These are phyloP conservation scores for Mytilinidion resinicola DNA, from an alignment of 495 filamentous ascomycete genomes.

Conservation along the genomic window DNA sequence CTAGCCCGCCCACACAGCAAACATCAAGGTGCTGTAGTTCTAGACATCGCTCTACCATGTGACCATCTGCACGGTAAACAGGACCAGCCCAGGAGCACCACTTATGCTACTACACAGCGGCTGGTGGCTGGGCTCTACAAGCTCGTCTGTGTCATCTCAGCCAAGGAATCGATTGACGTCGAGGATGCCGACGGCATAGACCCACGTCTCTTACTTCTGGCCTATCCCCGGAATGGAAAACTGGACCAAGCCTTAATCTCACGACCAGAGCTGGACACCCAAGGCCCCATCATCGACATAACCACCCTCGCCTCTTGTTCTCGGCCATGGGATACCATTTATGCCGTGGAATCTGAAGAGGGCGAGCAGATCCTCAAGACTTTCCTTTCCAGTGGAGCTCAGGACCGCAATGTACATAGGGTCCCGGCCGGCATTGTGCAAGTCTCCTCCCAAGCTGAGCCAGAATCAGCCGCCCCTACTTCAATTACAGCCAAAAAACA, in stretches of 20 bases:
- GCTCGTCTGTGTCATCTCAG: constrained; percentile 61
- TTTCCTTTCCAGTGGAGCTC: constrained; percentile 15
- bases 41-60: constrained; percentile 51
- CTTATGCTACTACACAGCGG: constrained; percentile 58
- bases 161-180: constrained; percentile 55
- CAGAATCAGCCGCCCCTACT: constrained; percentile 13
- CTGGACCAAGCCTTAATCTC: constrained; percentile 34
- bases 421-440: constrained; percentile 32
- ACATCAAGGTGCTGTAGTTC: constrained; percentile 26
- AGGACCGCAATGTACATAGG: constrained; percentile 43
- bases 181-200: constrained; percentile 69
- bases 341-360: constrained; percentile 53
- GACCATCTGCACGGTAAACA: constrained; percentile 44
- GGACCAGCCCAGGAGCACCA: constrained; percentile 44
- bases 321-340: constrained; percentile 65
- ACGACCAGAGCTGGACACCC: constrained; percentile 11
- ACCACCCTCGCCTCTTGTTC: constrained; percentile 45
- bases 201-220: constrained; percentile 65
- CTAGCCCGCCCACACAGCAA: constrained; percentile 33
- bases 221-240: constrained; percentile 43
- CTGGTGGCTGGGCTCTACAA: constrained; percentile 73
- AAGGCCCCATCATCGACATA: constrained; percentile 54
- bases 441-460: neutral
- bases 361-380: constrained; percentile 43
- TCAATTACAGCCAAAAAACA: constrained; percentile 38